Evolutionary conservation across 352 stramenopile species (phyloP), one percentile per base, ranked within the genome.

Genomic region (Pythium chondricola): DNA sequence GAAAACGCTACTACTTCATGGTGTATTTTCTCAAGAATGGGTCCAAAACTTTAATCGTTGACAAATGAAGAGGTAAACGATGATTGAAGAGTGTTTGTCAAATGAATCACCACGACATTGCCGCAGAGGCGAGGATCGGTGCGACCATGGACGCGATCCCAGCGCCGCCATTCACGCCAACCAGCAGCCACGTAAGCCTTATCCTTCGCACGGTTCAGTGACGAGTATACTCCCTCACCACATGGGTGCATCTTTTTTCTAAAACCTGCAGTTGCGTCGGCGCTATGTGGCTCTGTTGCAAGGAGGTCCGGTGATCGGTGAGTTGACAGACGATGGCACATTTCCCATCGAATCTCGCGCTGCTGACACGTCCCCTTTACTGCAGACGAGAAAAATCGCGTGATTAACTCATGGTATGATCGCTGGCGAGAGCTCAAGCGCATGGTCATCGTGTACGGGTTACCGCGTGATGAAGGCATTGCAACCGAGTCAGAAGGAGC

Each of bases 391-490:
- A 21, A 63, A 6, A 59, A 66, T 31, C 53, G 44, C 18, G 29
- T 59, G 22, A 58, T 88, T n/a, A 70, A 79, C 6, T 65, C 69
- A 4, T 67, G 78, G 31, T 93, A 89, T 52, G 74, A 80, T 29
- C 78, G 81, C 26, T 88, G 83, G 67, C 74, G 79, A 9, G 83
- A 94, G 56, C 71, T 94, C 33, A 88, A 84, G 57, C 76, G 78
- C 11, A 78, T 94, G 48, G 77, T 85, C 18, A 85, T 94, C 42
- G 78, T 89, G 14, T 74, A 85, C 42, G 83, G 83, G 0, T 52
- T 94, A 25, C 83, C 83, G 10, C 61, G 68, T 4, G 70, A 79
- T 35, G 71, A 85, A 36, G 43, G 16, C 17, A 17, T n/a, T 35
- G 11, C 26, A 31, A 6, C 44, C 37, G 26, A 50, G 22, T 16